Base-by-base conservation (phyloP, 352 stramenopile species). In the Aphanomyces cochlioides region DNA sequence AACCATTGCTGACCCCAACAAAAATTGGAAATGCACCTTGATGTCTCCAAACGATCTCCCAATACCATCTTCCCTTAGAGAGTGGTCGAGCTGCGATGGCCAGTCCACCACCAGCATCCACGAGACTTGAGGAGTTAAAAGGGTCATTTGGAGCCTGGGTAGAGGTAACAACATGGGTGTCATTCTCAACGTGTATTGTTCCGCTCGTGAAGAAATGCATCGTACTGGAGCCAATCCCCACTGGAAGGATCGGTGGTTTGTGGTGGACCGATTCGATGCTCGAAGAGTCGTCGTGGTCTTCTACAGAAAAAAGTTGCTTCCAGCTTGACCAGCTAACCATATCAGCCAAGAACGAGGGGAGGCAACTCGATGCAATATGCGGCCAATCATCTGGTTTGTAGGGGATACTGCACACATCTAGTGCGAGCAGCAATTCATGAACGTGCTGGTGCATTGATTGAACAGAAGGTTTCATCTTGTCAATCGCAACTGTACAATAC, bases 321-420 rank as follows among this genome's bases (percentile, higher is more conserved):
- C 87, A 95, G 56, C 79, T 79, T 19, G 76, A 80, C 88, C 88
- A 96, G 56, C 78, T 90, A 4, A 77, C 83, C 19, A 93, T 63
- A 47, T 96, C 82, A 7, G 81, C 91, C 37, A 96, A 65, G 15
- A 94, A 68, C 1, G 75, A 67, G 8, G 88, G 69, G 15, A 94
- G 79, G 12, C 83, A 82, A 39, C 84, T 93, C n/a, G 56, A 59
- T 39, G 81, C 66, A 41, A 96, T 69, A 4, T 83, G 48, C 3
- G 79, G 65, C 85, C 88, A 94, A 63, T 96, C 88, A 7, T 78
- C 69, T 3, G 69, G 70, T 38, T 59, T 72, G 56, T 88, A 96
- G 2, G 88, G 88, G n/a, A 96, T 79, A 37, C 86, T 91, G 50
- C 82, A 93, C 41, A 79, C 78, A 47, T 96, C 88, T 39, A 96